phyloP scores from a whole-genome alignment of 2,329 filamentous ascomycete species.

The Fusarium duplospermum region DNA sequence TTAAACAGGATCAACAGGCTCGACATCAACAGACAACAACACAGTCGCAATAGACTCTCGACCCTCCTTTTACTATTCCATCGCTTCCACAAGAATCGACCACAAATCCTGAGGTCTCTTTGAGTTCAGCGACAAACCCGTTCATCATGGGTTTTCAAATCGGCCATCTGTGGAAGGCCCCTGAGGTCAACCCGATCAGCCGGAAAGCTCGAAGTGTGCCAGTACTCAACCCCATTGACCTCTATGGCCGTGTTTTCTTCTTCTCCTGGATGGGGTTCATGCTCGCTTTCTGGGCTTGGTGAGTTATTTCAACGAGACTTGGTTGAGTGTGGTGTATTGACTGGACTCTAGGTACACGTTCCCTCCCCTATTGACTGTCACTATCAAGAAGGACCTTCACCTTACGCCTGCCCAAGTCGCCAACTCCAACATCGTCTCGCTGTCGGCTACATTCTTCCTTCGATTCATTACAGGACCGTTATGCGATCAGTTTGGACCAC shows the following conservation, averaged over 20 bases:
- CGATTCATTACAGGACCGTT: constrained; percentile 82
- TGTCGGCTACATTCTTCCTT: constrained; percentile 77
- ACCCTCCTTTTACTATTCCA: background rate
- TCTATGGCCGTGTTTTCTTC: constrained; percentile 89
- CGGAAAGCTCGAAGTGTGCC: constrained; percentile 85
- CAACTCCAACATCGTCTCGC: constrained; percentile 91
- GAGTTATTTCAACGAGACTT: constrained; percentile 17
- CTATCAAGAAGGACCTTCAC: constrained; percentile 82
- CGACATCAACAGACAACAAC: constrained; percentile 27
- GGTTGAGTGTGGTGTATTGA: constrained; percentile 20
- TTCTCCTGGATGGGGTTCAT: constrained; percentile 91
- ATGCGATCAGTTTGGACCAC: constrained; percentile 88
- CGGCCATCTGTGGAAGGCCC: constrained; percentile 54
- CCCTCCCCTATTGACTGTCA: constrained; percentile 80
- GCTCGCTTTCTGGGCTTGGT: constrained; percentile 89
- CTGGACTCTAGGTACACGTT: constrained; percentile 74
- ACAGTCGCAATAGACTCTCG: constrained; percentile 2
- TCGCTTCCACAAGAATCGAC: background rate
- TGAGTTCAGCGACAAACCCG: background rate
- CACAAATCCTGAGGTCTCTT: background rate
- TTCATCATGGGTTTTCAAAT: constrained; percentile 46
- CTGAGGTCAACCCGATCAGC: constrained; percentile 86
- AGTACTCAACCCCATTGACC: constrained; percentile 79
- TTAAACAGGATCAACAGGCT: constrained; percentile 20
- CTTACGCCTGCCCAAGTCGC: constrained; percentile 78